phyloP scores from a whole-genome alignment of 495 filamentous ascomycete genomes.

The Mytilinidion resinicola region DNA sequence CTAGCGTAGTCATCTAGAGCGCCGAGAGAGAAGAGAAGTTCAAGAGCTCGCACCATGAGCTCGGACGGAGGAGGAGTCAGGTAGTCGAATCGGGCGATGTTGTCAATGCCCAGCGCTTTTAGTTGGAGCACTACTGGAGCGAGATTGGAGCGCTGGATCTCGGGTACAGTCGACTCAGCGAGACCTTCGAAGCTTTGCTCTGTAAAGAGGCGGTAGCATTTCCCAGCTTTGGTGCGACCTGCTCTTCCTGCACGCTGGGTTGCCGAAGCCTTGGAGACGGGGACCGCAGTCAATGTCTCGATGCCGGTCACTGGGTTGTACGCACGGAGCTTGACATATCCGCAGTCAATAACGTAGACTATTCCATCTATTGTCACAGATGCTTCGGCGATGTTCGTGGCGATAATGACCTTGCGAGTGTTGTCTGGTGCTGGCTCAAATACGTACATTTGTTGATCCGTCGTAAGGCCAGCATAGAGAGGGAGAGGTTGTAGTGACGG shows the following conservation, averaged over 20 bases:
- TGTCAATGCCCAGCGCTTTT: constrained; percentile 94
- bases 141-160: constrained; percentile 90
- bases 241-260: constrained; percentile 88
- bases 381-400: constrained; percentile 43
- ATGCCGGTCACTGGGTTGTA: constrained; percentile 87
- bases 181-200: constrained; percentile 65
- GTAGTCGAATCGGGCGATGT: constrained; percentile 86
- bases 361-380: constrained; percentile 41
- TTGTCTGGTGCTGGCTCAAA: constrained; percentile 36
- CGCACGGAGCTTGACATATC: constrained; percentile 85
- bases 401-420: constrained; percentile 36
- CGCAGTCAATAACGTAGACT: constrained; percentile 36
- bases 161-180: constrained; percentile 71
- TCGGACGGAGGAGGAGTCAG: constrained; percentile 83
- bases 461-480: constrained; percentile 37
- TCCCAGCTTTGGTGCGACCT: constrained; percentile 85
- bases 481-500: constrained; percentile 33
- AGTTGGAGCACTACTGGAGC: constrained; percentile 87
- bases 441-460: constrained; percentile 40
- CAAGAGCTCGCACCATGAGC: constrained; percentile 78
- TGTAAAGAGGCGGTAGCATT: constrained; percentile 91
- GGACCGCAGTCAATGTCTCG: constrained; percentile 78
- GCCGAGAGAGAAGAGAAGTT: constrained; percentile 83
- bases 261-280: constrained; percentile 88
- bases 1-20: constrained; percentile 87